Conservation (phyloP, 108 stramenopile genomes). For the Pseudonitzschia delicatissima region DNA sequence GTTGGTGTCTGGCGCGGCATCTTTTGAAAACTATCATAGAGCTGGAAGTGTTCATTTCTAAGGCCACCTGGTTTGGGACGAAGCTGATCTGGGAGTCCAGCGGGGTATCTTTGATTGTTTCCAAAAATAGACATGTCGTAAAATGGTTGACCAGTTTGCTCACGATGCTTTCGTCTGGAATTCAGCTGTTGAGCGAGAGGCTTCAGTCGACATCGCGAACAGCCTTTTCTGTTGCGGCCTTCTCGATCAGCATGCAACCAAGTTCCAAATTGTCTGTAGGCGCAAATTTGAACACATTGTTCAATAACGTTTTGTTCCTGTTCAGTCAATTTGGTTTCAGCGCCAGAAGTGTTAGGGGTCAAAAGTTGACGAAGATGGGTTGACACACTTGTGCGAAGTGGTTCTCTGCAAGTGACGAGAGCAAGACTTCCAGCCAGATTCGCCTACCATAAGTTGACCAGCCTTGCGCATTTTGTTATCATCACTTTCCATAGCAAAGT, state of each 20-base stretch:
- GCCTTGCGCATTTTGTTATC: constrained; percentile 95
- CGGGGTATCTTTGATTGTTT: constrained; percentile 84
- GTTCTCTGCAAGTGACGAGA: constrained; percentile 96
- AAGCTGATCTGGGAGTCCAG: constrained; percentile 88
- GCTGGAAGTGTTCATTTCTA: constrained; percentile 82
- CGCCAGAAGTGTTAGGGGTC: constrained; percentile 28
- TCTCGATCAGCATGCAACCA: constrained; percentile 98
- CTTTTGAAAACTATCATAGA: constrained; percentile 97
- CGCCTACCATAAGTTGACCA: constrained; percentile 96
- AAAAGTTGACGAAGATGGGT: constrained; percentile 93
- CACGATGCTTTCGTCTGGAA: constrained; percentile 76
- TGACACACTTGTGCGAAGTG: constrained; percentile 91
- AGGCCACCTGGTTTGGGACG: constrained; percentile 94
- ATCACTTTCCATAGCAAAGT: constrained; percentile 98
- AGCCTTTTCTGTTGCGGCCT: constrained; percentile 98
- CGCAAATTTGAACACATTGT: constrained; percentile 90
- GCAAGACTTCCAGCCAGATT: constrained; percentile 97
- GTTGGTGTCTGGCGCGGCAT: constrained; percentile 73
- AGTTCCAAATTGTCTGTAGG: constrained; percentile 96
- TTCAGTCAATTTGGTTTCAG: constrained; percentile 56
- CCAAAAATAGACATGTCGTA: constrained; percentile 95
- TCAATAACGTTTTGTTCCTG: constrained; percentile 80
- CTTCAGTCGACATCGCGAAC: constrained; percentile 95
- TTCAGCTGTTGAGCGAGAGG: constrained; percentile 67
- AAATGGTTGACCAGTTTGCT: constrained; percentile 84